Percentiles rank a stretch among this genome's conserved stretches.
Evolutionary conservation across 2,329 filamentous ascomycete species (phyloP).

Genomic region (Dothideomycetes sp.): DNA sequence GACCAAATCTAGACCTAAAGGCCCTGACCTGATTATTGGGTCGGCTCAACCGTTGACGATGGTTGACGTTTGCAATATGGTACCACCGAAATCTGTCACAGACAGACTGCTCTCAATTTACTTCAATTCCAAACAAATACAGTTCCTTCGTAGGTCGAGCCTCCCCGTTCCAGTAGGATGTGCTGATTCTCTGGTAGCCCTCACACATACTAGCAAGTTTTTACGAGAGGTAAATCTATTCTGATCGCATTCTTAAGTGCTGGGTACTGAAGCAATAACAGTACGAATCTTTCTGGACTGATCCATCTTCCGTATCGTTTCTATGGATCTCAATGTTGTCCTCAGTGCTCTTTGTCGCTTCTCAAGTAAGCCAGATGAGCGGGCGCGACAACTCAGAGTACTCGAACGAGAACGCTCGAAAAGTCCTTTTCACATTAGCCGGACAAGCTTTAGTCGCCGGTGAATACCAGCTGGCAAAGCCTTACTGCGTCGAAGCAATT

Average conservation of each 20-base stretch:
- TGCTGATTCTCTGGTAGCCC: not conserved
- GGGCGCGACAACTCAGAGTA: not conserved
- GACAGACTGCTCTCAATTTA: not conserved
- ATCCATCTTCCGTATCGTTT: constrained; percentile 1
- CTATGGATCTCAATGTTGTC: constrained; percentile 7
- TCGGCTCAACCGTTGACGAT: not conserved
- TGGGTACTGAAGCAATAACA: not conserved
- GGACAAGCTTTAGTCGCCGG: constrained; percentile 2
- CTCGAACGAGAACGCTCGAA: not conserved
- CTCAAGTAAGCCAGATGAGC: not conserved
- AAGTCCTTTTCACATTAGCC: not conserved
- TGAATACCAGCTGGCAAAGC: constrained; percentile 3
- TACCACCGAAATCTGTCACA: not conserved
- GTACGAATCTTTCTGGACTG: constrained; percentile 6
- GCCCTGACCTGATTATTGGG: not conserved
- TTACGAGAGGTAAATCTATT: not conserved
- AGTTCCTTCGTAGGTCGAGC: not conserved
- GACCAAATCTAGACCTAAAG: not conserved
- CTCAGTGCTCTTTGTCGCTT: constrained; percentile 6
- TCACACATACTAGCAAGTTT: constrained; percentile 7
- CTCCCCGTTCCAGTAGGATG: not conserved
- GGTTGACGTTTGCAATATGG: not conserved
- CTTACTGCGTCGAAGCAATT: constrained; percentile 7
- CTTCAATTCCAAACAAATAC: not conserved
- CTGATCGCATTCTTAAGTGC: not conserved